Evolutionary conservation across 2,329 filamentous ascomycete species (phyloP), one percentile per base, ranked within the genome.

Genomic region (Didymella glomerata): DNA sequence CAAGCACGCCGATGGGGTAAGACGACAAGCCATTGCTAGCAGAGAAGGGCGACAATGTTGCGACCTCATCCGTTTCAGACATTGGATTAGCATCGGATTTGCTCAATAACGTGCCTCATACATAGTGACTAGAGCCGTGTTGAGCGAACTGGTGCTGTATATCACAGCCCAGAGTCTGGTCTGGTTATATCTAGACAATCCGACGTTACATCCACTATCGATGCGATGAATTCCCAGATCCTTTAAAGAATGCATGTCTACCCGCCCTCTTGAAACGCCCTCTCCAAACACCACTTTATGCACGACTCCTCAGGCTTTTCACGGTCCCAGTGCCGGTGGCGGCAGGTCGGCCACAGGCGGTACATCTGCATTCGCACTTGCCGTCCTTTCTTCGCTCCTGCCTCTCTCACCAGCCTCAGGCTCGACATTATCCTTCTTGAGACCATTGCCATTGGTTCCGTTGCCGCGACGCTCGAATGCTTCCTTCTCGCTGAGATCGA

Each of bases 401-500:
- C 66, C 68, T 18, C 67, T 40, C 41, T 65, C 64, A 34, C 54
- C 60, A n/a, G 36, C 28, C 4, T 48, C 45, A 9, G 28, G 36
- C 16, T 49, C 45, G 16, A 36, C 20, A 6, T 6, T 48, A 11
- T 64, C 61, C 48, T 61, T 66, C n/a, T 53, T 41, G 2, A 64
- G 58, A 6, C 62, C 65, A n/a, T 66, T 67, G 9, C 63, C 64
- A n/a, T 67, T 68, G 14, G 41, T 44, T 9, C 60, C 62, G 24
- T 53, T 55, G 22, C 36, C 47, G 34, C 59, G 63, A 16, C 68
- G 63, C 42, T 70, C 69, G 45, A 82, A 82, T n/a, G 77, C 80
- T 57, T 80, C 76, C 62, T 82, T 81, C 68, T 83, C 81, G 27
- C 76, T 79, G 47, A 84, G 67, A 63, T 84, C 82, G 48, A 84